phyloP scores from a whole-genome alignment of 2,329 filamentous ascomycete species.

The Trichoderma cornu-damae region DNA sequence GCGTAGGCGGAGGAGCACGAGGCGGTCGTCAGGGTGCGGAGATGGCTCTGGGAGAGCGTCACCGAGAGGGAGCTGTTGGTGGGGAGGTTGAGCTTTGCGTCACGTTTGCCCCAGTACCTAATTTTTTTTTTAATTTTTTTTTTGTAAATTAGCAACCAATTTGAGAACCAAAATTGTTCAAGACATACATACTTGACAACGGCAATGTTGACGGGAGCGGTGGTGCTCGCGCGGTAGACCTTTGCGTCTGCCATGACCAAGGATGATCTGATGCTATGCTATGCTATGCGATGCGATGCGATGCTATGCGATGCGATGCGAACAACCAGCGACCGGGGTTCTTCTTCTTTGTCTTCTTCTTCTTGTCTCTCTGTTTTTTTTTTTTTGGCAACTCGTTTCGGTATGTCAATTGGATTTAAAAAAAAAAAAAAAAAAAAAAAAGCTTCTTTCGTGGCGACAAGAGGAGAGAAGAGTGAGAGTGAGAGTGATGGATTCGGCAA shows the following conservation, averaged over 20 bases:
- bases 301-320: conserved; percentile 7
- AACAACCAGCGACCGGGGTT: not conserved
- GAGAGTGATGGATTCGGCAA: not conserved
- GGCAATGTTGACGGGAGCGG: conserved; percentile 95
- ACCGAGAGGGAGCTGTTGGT: conserved; percentile 98
- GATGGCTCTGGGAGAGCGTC: conserved; percentile 87
- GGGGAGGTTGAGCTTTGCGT: conserved; percentile 87
- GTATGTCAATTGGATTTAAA: too few relatives aligned
- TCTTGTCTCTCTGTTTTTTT: too few relatives aligned
- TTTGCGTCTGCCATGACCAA: conserved; percentile 44
- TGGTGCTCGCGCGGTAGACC: conserved; percentile 89
- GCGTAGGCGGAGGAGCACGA: conserved; percentile 74
- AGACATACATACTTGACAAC: conserved; percentile 88
- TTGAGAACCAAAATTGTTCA: not conserved
- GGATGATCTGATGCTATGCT: conserved; percentile 18
- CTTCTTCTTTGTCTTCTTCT: not conserved
- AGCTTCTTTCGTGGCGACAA: not conserved
- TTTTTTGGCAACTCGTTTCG: too few relatives aligned
- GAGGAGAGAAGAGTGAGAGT: not conserved
- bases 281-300: conserved; percentile 7
- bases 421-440: too few relatives aligned
- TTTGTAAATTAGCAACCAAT: too few relatives aligned
- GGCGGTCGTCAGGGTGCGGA: conserved; percentile 93
- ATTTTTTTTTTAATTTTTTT: too few relatives aligned
- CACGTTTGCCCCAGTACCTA: conserved; percentile 91